A percentile compares a stretch with the other conserved stretches of the same genome.
These are phyloP conservation scores for Diutina neorugosa DNA, from an alignment of 1,139 yeast genomes.

Conservation along the genomic window DNA sequence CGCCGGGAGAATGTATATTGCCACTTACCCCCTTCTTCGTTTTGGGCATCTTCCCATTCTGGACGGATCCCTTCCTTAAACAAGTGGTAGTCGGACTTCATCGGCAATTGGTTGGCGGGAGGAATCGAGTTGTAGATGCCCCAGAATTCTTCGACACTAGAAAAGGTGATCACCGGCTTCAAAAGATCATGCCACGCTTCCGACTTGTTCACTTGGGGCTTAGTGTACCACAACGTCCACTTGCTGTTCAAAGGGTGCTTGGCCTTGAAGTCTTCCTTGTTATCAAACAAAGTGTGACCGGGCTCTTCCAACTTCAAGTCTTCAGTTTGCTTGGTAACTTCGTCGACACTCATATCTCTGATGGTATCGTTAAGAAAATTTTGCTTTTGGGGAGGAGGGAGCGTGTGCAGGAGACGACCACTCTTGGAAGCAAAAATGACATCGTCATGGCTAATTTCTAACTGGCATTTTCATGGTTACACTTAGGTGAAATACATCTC, in stretches of 20 bases:
- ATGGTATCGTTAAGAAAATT: neutral
- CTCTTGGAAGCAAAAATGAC: neutral
- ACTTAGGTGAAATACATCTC: no score
- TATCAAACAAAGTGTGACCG: constrained; percentile 46
- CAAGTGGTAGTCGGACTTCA: constrained; percentile 89
- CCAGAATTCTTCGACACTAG: constrained; percentile 97
- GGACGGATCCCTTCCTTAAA: constrained; percentile 94
- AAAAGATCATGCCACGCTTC: constrained; percentile 92
- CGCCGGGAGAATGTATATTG: constrained; percentile 55
- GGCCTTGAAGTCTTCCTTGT: constrained; percentile 59
- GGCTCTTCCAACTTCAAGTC: constrained; percentile 37
- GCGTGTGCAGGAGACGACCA: neutral
- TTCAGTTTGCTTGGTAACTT: constrained; percentile 41
- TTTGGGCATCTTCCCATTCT: constrained; percentile 93
- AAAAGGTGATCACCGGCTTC: constrained; percentile 86
- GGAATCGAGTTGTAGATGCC: constrained; percentile 94
- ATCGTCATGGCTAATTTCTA: neutral
- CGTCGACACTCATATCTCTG: constrained; percentile 11
- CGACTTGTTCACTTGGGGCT: constrained; percentile 67
- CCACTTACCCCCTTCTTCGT: constrained; percentile 94
- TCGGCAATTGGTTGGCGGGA: constrained; percentile 80
- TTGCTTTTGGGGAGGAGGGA: neutral
- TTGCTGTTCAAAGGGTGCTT: constrained; percentile 86
- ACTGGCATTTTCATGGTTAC: no score
- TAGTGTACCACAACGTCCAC: constrained; percentile 98